These are phyloP conservation scores for Diaporthe batatas DNA, from an alignment of 2,329 filamentous ascomycete genomes.

Conservation along the genomic window DNA sequence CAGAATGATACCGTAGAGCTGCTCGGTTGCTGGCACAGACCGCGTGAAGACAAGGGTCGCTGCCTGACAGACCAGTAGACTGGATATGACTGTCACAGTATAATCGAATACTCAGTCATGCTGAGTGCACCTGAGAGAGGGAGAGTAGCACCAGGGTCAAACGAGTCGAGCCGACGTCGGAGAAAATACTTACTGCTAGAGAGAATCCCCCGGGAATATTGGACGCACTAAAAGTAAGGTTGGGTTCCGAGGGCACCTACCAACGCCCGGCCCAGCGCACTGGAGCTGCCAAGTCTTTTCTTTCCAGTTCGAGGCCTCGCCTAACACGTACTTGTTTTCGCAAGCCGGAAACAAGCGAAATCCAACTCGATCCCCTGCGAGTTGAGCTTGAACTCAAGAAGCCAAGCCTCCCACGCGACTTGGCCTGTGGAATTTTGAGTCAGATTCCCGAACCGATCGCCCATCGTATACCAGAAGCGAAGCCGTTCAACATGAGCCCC, in stretches of 20 bases:
- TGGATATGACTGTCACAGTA: neutral
- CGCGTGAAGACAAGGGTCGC: slow-evolving; percentile 4
- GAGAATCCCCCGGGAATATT: neutral
- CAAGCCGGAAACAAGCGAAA: neutral
- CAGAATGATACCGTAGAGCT: neutral
- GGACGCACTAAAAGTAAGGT: neutral
- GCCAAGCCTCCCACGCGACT: neutral
- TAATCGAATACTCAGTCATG: neutral
- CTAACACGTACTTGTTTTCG: slow-evolving; percentile 7
- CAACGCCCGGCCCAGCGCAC: slow-evolving; percentile 1
- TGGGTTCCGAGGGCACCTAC: neutral
- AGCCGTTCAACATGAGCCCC: slow-evolving; percentile 9
- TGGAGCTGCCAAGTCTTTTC: slow-evolving; percentile 15
- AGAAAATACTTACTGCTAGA: slow-evolving; percentile 6
- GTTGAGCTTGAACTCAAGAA: neutral
- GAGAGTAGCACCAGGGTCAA: neutral
- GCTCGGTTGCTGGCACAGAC: too few relatives aligned
- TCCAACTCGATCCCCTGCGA: neutral
- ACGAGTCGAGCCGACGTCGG: slow-evolving; percentile 13
- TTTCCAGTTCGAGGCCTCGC: slow-evolving; percentile 16
- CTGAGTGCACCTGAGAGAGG: neutral
- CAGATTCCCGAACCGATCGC: neutral
- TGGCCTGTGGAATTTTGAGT: neutral
- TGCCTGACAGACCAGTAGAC: neutral
- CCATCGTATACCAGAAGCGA: neutral